Evolutionary conservation across 1,284 basidiomycete species (phyloP).

Genomic region (Phaffia rhodozyma): DNA sequence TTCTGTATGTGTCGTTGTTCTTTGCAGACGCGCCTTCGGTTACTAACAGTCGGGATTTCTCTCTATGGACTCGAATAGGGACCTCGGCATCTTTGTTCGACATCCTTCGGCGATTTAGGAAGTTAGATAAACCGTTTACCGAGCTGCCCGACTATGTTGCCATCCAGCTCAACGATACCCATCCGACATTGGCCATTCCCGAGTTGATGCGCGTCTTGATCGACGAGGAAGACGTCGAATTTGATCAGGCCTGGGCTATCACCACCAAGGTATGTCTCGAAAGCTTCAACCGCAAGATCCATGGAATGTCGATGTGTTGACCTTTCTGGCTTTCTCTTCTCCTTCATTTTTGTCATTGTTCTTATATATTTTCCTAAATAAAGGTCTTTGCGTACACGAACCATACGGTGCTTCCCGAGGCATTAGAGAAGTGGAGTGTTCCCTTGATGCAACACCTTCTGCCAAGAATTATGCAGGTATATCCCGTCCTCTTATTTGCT

Average conservation of each 20-base stretch:
- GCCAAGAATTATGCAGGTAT: constrained; percentile 45
- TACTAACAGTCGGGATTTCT: constrained; percentile 23
- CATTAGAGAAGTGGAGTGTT: constrained; percentile 69
- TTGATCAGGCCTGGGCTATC: constrained; percentile 73
- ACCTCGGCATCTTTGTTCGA: constrained; percentile 69
- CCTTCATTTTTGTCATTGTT: too few relatives aligned
- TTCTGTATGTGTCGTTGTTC: constrained; percentile 46
- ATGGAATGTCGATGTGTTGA: too few relatives aligned
- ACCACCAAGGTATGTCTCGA: constrained; percentile 47
- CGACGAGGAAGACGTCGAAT: constrained; percentile 74
- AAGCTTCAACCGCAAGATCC: too few relatives aligned
- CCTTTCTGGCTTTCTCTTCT: too few relatives aligned
- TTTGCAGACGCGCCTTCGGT: constrained; percentile 16
- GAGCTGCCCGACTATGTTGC: constrained; percentile 68
- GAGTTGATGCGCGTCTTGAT: constrained; percentile 75
- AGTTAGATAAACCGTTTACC: constrained; percentile 34
- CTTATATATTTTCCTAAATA: too few relatives aligned
- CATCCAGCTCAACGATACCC: constrained; percentile 87
- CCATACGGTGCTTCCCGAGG: constrained; percentile 47
- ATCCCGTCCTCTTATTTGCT: constrained; percentile 9
- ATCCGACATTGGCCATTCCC: constrained; percentile 85
- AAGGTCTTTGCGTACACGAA: constrained; percentile 79
- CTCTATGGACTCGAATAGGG: constrained; percentile 23
- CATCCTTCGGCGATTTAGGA: constrained; percentile 50
- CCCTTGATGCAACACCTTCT: constrained; percentile 67